Conservation (phyloP, 1,139 yeast genomes). For the Pneumocystis oryctolagi region DNA sequence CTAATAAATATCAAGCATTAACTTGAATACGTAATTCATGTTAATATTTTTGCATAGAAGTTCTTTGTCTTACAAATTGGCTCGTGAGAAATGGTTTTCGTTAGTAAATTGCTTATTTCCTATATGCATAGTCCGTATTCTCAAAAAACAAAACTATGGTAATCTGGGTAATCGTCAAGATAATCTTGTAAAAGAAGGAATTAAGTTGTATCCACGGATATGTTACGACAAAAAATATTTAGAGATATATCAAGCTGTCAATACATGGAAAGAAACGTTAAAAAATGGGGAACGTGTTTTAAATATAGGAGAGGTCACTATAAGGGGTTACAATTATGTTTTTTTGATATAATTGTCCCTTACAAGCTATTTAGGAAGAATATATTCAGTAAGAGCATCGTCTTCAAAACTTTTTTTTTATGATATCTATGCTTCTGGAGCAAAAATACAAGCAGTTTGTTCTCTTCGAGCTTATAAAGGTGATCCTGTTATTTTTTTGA, state of each 20-base stretch:
- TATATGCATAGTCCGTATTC: not conserved
- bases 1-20: not conserved
- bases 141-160: not conserved
- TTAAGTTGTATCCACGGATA: not conserved
- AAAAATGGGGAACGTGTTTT: not conserved
- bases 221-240: not conserved
- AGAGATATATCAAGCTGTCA: not conserved
- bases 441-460: conserved; percentile 2
- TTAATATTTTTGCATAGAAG: not conserved
- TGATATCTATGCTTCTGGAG: not conserved
- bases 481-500: not conserved
- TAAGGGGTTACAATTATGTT: not conserved
- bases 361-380: not conserved
- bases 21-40: not conserved
- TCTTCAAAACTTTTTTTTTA: conserved; percentile 2
- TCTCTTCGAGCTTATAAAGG: not conserved
- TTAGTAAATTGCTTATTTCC: not conserved
- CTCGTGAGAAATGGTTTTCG: not conserved
- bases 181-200: not conserved
- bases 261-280: not conserved
- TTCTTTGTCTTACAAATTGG: not conserved
- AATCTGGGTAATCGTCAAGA: not conserved
- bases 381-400: not conserved
- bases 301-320: not conserved
- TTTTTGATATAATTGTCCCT: not conserved